Evolutionary conservation across 1,284 basidiomycete genomes (phyloP).

Genomic region (Gymnopus androsaceus): DNA sequence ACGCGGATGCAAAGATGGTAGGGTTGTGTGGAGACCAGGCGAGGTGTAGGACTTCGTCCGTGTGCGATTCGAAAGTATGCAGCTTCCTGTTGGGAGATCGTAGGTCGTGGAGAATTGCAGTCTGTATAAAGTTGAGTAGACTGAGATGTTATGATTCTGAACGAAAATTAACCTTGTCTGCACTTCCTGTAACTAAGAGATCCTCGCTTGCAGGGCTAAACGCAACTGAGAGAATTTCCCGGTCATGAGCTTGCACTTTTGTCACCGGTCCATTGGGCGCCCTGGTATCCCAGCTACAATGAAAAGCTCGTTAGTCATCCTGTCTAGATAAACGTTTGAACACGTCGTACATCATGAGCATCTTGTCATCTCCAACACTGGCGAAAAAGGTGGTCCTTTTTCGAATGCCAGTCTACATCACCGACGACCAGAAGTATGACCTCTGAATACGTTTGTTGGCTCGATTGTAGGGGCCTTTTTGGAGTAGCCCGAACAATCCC

Average conservation of each 20-base stretch:
- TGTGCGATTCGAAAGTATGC: constrained; percentile 92
- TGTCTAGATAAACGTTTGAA: not conserved
- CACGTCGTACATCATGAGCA: constrained; percentile 85
- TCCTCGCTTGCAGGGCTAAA: constrained; percentile 86
- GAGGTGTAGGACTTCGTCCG: constrained; percentile 92
- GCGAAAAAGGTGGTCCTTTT: constrained; percentile 86
- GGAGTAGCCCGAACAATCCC: constrained; percentile 90
- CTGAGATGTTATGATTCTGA: not conserved
- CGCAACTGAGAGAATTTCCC: constrained; percentile 89
- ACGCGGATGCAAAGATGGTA: constrained; percentile 90
- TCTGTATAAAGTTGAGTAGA: constrained; percentile 49
- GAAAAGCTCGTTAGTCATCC: not conserved
- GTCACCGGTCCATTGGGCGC: constrained; percentile 67
- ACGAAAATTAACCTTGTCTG: constrained; percentile 73
- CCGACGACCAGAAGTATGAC: constrained; percentile 90
- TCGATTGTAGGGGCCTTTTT: constrained; percentile 81
- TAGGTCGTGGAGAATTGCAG: constrained; percentile 87
- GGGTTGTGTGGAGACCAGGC: constrained; percentile 94
- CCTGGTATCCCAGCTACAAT: constrained; percentile 88
- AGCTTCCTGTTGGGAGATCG: constrained; percentile 80
- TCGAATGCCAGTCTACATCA: constrained; percentile 95
- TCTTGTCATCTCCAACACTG: constrained; percentile 96
- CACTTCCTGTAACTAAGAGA: constrained; percentile 91
- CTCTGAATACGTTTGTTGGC: constrained; percentile 82
- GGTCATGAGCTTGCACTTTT: constrained; percentile 84